Conservation (phyloP, 2,329 filamentous ascomycete genomes). For the Cercospora nicotianae region DNA sequence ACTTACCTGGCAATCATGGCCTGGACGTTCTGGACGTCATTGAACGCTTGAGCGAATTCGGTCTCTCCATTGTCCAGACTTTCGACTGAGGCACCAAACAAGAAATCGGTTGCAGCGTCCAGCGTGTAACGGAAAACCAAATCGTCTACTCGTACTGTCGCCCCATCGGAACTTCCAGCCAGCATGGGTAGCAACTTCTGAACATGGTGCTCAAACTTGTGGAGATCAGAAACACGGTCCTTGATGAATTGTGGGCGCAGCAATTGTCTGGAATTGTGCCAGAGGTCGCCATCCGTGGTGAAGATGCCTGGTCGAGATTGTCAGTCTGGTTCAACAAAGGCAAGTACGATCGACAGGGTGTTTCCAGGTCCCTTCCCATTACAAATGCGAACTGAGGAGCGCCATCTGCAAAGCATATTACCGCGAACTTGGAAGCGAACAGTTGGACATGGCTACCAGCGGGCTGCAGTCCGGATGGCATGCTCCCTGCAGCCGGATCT, state of each 20-base stretch:
- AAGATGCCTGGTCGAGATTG: constrained; percentile 48
- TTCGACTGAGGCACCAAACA: constrained; percentile 74
- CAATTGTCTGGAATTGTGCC: constrained; percentile 78
- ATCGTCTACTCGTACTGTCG: constrained; percentile 68
- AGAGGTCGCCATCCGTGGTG: constrained; percentile 73
- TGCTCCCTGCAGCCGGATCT: neutral
- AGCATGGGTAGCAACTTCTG: constrained; percentile 70
- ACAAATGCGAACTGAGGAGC: neutral
- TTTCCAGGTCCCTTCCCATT: neutral
- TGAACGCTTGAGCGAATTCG: constrained; percentile 78
- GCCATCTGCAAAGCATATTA: neutral
- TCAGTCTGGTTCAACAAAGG: neutral
- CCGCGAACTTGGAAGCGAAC: neutral
- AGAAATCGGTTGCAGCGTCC: constrained; percentile 82
- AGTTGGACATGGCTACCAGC: neutral
- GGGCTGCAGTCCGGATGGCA: neutral
- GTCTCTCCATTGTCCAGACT: constrained; percentile 58
- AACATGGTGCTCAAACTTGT: constrained; percentile 78
- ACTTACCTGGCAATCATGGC: constrained; percentile 58
- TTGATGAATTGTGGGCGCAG: constrained; percentile 85
- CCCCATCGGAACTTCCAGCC: constrained; percentile 36
- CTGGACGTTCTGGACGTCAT: constrained; percentile 74
- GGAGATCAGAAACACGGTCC: constrained; percentile 77
- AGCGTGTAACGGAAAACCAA: constrained; percentile 84
- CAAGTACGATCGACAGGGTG: neutral